Percentiles rank a stretch among this genome's conserved stretches.
phyloP scores from a whole-genome alignment of 805 yeast genomes.

The Saturnispora serradocipensis region DNA sequence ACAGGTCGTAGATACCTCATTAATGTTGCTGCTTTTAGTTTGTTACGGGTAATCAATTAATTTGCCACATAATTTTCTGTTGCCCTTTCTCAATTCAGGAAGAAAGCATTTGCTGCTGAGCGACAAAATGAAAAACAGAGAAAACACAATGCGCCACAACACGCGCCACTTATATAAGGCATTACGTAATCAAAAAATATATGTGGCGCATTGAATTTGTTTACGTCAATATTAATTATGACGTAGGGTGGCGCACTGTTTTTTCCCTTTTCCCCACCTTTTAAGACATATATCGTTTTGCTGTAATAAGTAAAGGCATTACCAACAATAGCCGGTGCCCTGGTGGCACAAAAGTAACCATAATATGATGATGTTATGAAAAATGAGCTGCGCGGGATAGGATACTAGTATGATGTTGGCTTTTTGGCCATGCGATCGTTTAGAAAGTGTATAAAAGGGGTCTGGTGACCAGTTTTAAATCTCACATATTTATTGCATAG shows the following conservation, averaged over 20 bases:
- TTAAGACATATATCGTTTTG: not conserved
- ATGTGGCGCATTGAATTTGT: not conserved
- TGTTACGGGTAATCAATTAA: not conserved
- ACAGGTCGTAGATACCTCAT: not conserved
- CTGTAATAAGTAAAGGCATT: not conserved
- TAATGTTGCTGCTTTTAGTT: not conserved
- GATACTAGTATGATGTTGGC: not conserved
- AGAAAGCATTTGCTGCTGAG: not conserved
- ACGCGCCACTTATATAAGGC: not conserved
- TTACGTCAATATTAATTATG: not conserved
- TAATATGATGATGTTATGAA: not conserved
- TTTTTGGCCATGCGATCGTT: not conserved
- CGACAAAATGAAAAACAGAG: not conserved
- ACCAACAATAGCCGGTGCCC: not conserved
- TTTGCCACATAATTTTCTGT: not conserved
- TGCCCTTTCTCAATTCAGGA: not conserved
- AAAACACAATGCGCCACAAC: not conserved
- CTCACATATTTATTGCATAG: too few species aligned
- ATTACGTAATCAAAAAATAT: not conserved
- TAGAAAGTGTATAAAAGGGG: not conserved
- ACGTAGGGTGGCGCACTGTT: not conserved
- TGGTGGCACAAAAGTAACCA: not conserved
- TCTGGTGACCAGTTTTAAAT: not conserved
- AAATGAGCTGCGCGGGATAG: not conserved
- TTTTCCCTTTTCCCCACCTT: not conserved